A percentile compares a stretch with the other conserved stretches of the same genome.
phyloP scores from a whole-genome alignment of 2,329 filamentous ascomycete genomes.

The Cladophialophora immunda region DNA sequence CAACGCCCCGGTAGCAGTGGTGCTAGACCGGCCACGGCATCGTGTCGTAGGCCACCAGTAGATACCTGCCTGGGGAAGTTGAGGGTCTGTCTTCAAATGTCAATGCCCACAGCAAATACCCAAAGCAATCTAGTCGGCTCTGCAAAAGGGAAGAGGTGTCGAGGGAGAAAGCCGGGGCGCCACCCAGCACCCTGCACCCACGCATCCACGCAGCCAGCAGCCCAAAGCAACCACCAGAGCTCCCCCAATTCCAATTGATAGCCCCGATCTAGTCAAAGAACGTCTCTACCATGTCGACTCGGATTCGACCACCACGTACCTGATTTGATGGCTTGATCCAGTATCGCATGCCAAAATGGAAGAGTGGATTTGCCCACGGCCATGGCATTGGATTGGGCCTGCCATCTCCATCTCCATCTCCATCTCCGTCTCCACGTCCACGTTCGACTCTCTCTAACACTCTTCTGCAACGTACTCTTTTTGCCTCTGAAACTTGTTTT shows the following conservation, averaged over 20 bases:
- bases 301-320: conserved; percentile 13
- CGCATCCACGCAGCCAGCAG: neutral
- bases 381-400: conserved; percentile 5
- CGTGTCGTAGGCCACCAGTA: neutral
- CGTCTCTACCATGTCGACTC: conserved; percentile 20
- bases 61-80: neutral
- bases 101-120: conserved; percentile 16
- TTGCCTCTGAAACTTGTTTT: conserved; percentile 4
- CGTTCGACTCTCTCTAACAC: conserved; percentile 6
- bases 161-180: conserved; percentile 7
- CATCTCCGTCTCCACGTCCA: conserved; percentile 2
- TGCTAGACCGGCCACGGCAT: neutral
- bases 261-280: conserved; percentile 5
- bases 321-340: conserved; percentile 8
- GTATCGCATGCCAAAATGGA: conserved; percentile 5
- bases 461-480: conserved; percentile 1
- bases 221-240: neutral
- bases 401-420: neutral
- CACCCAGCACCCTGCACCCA: neutral
- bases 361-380: neutral
- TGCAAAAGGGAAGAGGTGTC: conserved; percentile 10
- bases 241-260: conserved; percentile 6
- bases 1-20: neutral
- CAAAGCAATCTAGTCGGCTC: conserved; percentile 9
- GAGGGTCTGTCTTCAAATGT: conserved; percentile 8